Percentiles rank a stretch among this genome's conserved stretches.
Conservation (phyloP, 2,329 filamentous ascomycete genomes). For the Ceratocystis cacaofunesta region DNA sequence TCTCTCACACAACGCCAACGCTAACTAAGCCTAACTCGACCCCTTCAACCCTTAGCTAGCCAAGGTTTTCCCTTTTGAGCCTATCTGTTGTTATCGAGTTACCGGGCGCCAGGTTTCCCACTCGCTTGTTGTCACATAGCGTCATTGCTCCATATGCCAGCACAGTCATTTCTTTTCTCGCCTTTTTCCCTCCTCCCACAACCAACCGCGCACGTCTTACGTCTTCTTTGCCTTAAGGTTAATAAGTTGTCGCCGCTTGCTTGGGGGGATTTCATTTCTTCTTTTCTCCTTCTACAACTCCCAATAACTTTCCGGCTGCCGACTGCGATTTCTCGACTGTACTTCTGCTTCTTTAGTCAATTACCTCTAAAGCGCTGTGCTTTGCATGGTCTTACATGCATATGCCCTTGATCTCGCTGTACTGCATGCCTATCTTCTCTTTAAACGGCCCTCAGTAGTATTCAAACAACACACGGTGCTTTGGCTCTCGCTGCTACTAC, state of each 20-base stretch:
- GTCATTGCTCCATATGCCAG: slow-evolving; percentile 2
- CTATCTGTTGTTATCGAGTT: neutral
- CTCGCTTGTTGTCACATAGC: slow-evolving; percentile 2
- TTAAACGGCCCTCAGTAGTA: neutral
- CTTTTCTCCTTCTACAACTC: neutral
- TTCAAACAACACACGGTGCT: neutral
- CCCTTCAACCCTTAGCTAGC: neutral
- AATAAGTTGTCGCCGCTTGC: neutral
- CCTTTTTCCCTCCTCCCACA: too few species aligned
- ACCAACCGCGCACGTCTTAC: too few species aligned
- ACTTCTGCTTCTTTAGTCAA: neutral
- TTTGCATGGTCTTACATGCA: slow-evolving; percentile 12
- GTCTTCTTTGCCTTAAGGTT: neutral
- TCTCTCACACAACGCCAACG: neutral
- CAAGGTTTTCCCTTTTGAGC: neutral
- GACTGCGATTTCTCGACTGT: neutral
- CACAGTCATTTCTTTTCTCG: slow-evolving; percentile 1
- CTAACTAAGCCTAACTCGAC: neutral
- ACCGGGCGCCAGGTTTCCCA: neutral
- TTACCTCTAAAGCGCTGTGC: neutral
- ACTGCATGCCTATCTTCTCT: slow-evolving; percentile 2
- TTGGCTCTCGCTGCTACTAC: neutral
- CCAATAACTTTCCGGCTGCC: neutral
- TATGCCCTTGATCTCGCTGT: slow-evolving; percentile 5
- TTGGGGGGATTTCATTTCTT: neutral